Base-by-base conservation (phyloP, 2,329 filamentous ascomycete genomes). In the Grosmannia penicillata region DNA sequence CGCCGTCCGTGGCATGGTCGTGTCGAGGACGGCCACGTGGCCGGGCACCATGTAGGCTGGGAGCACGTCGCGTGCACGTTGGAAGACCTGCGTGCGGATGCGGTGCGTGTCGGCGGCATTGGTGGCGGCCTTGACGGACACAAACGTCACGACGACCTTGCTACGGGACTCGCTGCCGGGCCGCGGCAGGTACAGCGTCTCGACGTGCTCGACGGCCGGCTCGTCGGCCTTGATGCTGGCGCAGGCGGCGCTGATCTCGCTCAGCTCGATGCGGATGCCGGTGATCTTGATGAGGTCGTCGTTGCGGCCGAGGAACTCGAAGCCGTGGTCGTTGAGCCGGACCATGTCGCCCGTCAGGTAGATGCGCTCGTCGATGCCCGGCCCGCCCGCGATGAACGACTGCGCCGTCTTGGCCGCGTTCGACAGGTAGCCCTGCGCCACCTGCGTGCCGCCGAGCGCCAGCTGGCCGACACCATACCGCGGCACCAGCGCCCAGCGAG, bases 281-380 rank as follows among this genome's bases (percentile, higher is more conserved):
- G 73, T 72, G 49, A 76, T 63, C 53, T 76, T 76, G 42, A 76
- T 66, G 48, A 76, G 72, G 43, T 75, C 71, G 46, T 77, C 72
- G n/a, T 60, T 60, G 26, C 72, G 63, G 4, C 72, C 71, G 25
- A 72, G 61, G 18, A 67, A 70, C 31, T 71, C 61, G 27, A 77
- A 56, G 21, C 59, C 62, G 10, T 72, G 71, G 46, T 72, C 63
- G 3, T 57, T 49, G 27, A 59, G 58, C 11, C 60, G 58, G 15
- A 66, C 70, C 18, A 76, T 58, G 45, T 77, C 72, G 7, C 72
- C 72, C 2, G 72, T 76, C 47, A 52, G 51, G 38, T 59, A 59
- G 32, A 52, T 45, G 24, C 43, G 42, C 33, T 48, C 41, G 23
- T 45, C 35, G 28, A 43, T 41, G 18, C 39, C 39, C 4, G 36